Conservation (phyloP, 345 rosid genomes). For the Hibiscus trionum region DNA sequence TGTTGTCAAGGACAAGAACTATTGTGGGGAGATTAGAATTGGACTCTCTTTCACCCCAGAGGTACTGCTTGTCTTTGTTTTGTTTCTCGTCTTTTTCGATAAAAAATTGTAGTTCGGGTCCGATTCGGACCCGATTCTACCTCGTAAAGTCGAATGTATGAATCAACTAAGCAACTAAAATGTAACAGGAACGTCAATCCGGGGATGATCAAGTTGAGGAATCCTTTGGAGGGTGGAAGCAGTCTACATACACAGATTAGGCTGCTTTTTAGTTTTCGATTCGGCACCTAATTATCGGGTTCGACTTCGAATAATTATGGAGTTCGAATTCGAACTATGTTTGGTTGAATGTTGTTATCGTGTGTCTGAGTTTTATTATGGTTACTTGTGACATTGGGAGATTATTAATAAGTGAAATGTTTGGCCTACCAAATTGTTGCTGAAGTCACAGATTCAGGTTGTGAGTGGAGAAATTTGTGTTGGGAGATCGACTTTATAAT, state of each 20-base stretch:
- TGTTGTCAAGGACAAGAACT: slow-evolving; percentile 63
- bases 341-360: background rate
- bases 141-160: background rate
- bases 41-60: slow-evolving; percentile 59
- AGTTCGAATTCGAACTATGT: background rate
- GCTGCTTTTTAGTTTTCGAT: background rate
- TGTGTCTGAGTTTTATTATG: background rate
- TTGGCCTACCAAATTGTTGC: too few relatives aligned
- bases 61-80: slow-evolving; percentile 16
- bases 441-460: too few relatives aligned
- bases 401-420: too few relatives aligned
- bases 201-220: slow-evolving; percentile 1
- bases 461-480: too few relatives aligned
- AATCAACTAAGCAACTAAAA: background rate
- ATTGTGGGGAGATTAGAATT: slow-evolving; percentile 57
- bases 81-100: background rate
- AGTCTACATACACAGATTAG: background rate
- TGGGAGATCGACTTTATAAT: too few relatives aligned
- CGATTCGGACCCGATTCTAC: too few relatives aligned
- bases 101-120: background rate
- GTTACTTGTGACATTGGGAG: too few relatives aligned
- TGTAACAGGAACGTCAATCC: background rate
- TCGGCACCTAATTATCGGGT: background rate
- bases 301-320: too few relatives aligned
- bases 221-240: slow-evolving; percentile 7